phyloP scores from a whole-genome alignment of 2,329 filamentous ascomycete genomes.

The Hyphodiscus sp. region DNA sequence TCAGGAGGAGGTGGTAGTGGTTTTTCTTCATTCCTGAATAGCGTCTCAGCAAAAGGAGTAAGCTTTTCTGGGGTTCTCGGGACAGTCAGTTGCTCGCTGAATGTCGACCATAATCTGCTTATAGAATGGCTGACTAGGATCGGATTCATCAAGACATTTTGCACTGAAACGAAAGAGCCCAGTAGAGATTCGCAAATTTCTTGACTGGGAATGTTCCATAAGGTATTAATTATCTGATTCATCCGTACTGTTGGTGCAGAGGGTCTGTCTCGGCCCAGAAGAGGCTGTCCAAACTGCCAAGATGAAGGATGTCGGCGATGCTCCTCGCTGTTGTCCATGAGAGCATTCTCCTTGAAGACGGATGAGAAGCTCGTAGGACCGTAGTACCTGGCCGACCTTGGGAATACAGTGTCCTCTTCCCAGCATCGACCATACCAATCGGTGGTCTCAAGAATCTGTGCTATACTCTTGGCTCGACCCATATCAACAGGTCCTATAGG shows the following conservation, averaged over 20 bases:
- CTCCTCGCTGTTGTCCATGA: conserved; percentile 24
- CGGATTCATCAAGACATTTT: conserved; percentile 12
- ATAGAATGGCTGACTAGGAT: conserved; percentile 20
- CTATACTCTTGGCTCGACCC: not conserved
- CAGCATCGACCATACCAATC: conserved; percentile 4
- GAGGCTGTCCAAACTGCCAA: conserved; percentile 21
- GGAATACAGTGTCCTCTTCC: conserved; percentile 15
- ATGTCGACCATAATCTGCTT: conserved; percentile 18
- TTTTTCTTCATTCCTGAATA: conserved; percentile 24
- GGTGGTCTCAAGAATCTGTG: not conserved
- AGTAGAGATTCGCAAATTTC: conserved; percentile 21
- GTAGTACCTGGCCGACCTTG: conserved; percentile 19
- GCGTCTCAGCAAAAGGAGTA: conserved; percentile 15
- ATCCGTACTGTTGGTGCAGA: conserved; percentile 14
- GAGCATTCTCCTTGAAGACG: conserved; percentile 20
- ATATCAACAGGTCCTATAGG: not conserved
- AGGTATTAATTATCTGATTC: conserved; percentile 18
- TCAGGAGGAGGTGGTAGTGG: conserved; percentile 20
- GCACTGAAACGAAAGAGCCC: conserved; percentile 3
- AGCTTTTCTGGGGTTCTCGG: conserved; percentile 17
- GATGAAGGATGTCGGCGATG: conserved; percentile 21
- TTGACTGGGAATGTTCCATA: conserved; percentile 22
- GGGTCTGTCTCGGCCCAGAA: conserved; percentile 19
- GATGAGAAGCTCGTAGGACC: conserved; percentile 27
- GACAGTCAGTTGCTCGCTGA: conserved; percentile 13